Evolutionary conservation across 2,329 filamentous ascomycete species (phyloP).

Genomic region (Chrysosphaeria jannelii): DNA sequence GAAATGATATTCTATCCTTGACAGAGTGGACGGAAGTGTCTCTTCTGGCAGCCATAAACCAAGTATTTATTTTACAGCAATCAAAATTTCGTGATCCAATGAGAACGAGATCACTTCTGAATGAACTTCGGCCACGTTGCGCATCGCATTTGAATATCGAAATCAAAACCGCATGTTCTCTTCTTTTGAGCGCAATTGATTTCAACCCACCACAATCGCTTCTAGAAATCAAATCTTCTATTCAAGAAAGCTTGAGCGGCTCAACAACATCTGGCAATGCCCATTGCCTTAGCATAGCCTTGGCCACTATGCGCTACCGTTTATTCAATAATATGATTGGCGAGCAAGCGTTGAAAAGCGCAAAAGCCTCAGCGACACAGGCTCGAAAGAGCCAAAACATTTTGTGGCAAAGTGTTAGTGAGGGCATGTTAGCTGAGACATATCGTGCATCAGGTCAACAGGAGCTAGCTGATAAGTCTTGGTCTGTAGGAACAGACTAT

Average conservation of each 20-base stretch:
- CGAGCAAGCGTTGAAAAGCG: constrained; percentile 49
- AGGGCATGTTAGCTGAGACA: constrained; percentile 47
- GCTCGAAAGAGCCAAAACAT: constrained; percentile 39
- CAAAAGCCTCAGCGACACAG: constrained; percentile 35
- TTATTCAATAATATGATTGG: constrained; percentile 65
- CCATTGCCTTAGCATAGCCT: constrained; percentile 52
- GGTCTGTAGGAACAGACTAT: constrained; percentile 13
- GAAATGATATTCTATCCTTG: constrained; percentile 26
- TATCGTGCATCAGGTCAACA: constrained; percentile 34
- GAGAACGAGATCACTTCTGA: constrained; percentile 31
- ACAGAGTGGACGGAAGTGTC: constrained; percentile 22
- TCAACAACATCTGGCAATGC: constrained; percentile 42
- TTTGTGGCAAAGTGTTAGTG: constrained; percentile 54
- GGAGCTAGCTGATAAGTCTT: constrained; percentile 12
- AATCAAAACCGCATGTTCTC: constrained; percentile 46
- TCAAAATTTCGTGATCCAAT: constrained; percentile 20
- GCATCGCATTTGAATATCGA: constrained; percentile 39
- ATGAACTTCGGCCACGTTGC: constrained; percentile 36
- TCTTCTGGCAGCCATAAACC: constrained; percentile 36
- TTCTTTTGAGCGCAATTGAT: constrained; percentile 38
- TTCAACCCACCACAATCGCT: constrained; percentile 33
- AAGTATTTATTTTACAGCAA: constrained; percentile 44
- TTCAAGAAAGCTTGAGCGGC: constrained; percentile 40
- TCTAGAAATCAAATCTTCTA: constrained; percentile 47
- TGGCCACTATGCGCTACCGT: constrained; percentile 58